Evolutionary conservation across 108 stramenopile genomes (phyloP), one percentile per base, ranked within the genome.

Genomic region (Cyclotella kingstonii): DNA sequence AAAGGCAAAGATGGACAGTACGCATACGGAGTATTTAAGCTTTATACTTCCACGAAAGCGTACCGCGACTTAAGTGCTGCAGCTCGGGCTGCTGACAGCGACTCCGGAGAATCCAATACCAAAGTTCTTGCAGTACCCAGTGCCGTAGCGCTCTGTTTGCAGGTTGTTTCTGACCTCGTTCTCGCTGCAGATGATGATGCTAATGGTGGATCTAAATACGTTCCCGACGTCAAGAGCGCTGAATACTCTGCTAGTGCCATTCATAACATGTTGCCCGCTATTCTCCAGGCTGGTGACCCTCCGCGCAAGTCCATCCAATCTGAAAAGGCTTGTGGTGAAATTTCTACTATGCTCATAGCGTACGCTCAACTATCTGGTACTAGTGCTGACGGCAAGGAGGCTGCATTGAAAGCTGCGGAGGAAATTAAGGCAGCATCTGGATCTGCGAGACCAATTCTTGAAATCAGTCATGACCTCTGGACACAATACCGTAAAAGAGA

Each of bases 1-100:
- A 90, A 88, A 74, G 93, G 93, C 38, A 91, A 91, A 73, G 90
- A 94, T 74, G 89, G 89, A 26, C 89, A 94, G 54, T 94, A 94
- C 64, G 87, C 93, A 6, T 90, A 89, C 36, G 93, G 93, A 50
- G 93, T 94, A 45, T 94, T 94, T 85, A 94, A 94, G 82, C 84
- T 94, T 14, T 90, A 89, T 77, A 94, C 89, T 10, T 90, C 90
- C 31, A 87, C 85, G 67, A 93, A 93, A 72, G 91, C 91, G 3
- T 93, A 86, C 77, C 80, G 87, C 42, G 88, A 90, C 55, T 80
- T 94, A 27, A 74, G 83, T 57, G 67, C 51, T 44, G 78, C 89
- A 28, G 89, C 88, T 43, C 59, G 66, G 46, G 70, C 60, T 41
- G 76, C 82, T 17, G 88, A 83, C 25, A 70, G 60, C 14, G 82